Conservation (phyloP, 2,329 filamentous ascomycete genomes). For the Hypoxylon sp. region DNA sequence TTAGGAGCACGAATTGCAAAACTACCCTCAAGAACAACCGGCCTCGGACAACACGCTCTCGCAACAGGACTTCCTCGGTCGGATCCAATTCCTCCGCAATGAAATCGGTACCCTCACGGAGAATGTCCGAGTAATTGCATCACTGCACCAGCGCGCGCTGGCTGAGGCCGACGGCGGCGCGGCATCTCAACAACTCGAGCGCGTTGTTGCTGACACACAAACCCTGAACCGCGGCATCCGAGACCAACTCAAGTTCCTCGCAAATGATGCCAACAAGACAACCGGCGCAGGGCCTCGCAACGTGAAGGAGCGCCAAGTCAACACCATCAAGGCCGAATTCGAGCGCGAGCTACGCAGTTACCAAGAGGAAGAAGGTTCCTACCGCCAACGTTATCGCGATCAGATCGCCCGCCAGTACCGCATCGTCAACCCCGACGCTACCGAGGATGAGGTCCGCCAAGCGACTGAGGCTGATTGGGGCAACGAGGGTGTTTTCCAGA, state of each 20-base stretch:
- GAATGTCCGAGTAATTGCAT: conserved; percentile 77
- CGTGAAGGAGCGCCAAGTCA: conserved; percentile 79
- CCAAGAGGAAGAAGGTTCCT: conserved; percentile 78
- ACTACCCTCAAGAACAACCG: conserved; percentile 58
- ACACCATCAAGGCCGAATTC: conserved; percentile 79
- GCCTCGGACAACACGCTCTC: conserved; percentile 63
- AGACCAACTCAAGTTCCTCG: conserved; percentile 82
- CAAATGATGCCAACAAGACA: conserved; percentile 77
- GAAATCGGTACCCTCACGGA: conserved; percentile 77
- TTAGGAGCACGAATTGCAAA: conserved; percentile 68
- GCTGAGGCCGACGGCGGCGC: conserved; percentile 72
- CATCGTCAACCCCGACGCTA: conserved; percentile 86
- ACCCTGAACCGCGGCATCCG: conserved; percentile 82
- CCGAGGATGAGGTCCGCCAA: conserved; percentile 78
- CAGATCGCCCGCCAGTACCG: conserved; percentile 85
- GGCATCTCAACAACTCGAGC: conserved; percentile 73
- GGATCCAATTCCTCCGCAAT: conserved; percentile 76
- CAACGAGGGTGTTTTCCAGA: conserved; percentile 85
- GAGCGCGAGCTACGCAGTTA: conserved; percentile 79
- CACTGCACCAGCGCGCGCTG: conserved; percentile 80
- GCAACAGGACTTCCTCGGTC: conserved; percentile 77
- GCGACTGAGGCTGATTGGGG: conserved; percentile 81
- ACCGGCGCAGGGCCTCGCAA: conserved; percentile 68
- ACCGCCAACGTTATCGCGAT: conserved; percentile 79
- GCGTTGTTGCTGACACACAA: conserved; percentile 78